phyloP scores from a whole-genome alignment of 768 basidiomycete species.

The Leccinum fibrillosum region DNA sequence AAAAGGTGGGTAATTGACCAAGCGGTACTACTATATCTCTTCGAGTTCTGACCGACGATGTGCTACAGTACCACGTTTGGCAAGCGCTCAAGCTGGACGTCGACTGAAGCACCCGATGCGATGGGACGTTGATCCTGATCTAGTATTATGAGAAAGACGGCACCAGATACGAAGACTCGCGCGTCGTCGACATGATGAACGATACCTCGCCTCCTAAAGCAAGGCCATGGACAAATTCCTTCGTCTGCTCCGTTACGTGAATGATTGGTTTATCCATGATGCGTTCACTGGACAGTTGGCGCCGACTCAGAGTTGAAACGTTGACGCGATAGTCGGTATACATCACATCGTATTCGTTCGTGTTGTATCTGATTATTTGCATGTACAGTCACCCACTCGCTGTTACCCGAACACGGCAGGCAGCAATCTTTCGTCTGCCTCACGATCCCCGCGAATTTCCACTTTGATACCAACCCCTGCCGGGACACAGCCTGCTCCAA shows the following conservation, averaged over 20 bases:
- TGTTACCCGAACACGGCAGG: conserved; percentile 16
- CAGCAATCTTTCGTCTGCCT: conserved; percentile 35
- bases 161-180: conserved; percentile 43
- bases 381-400: neutral
- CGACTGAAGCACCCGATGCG: conserved; percentile 45
- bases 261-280: conserved; percentile 37
- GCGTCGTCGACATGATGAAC: conserved; percentile 50
- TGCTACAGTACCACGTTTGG: conserved; percentile 45
- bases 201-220: conserved; percentile 41
- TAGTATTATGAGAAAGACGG: conserved; percentile 57
- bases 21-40: neutral
- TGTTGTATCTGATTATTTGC: conserved; percentile 1
- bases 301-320: neutral
- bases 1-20: conserved; percentile 37
- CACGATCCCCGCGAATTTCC: conserved; percentile 48
- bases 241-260: conserved; percentile 45
- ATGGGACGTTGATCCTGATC: conserved; percentile 49
- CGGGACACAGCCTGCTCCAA: conserved; percentile 77
- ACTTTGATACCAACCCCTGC: conserved; percentile 72
- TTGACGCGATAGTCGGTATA: neutral
- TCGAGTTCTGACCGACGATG: neutral
- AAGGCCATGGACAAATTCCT: conserved; percentile 48
- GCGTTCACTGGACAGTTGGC: conserved; percentile 12
- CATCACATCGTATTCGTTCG: neutral
- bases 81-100: conserved; percentile 44